Base-by-base conservation (phyloP, 139 green algal species). In the Gonium pectorale region DNA sequence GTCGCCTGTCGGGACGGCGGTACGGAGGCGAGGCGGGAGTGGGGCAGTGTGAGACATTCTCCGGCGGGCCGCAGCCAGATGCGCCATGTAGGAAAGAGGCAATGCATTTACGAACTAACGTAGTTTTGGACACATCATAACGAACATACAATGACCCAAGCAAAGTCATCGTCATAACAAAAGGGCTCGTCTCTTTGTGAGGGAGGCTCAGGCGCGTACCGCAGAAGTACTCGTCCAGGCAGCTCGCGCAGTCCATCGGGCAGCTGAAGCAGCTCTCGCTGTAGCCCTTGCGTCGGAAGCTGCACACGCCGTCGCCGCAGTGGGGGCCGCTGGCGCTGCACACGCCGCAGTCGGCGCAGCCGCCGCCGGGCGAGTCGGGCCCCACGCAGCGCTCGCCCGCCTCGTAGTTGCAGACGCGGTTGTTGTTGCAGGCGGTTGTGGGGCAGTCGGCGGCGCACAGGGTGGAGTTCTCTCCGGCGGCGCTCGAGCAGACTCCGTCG, bases 261-360 rank as follows among this genome's bases (percentile, higher is more conserved):
- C 74, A 81, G 35, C n/a, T 69, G 74, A 26, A 8, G 74, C 74
- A 81, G 19, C 31, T 43, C 56, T 81, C 74, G 35, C 8, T 59
- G 54, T 81, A 81, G 37, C 74, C 74, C 11, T 54, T 68, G 7
- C 27, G 26, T 4, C 31, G 4, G 37, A 38, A 60, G 56, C 27
- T 54, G 74, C 74, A 81, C 74, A 59, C 56, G 56, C 56, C 56
- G 52, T 81, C 74, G 15, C 74, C 74, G 74, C 74, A 81, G 26
- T 56, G 70, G 27, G 38, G 2, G 56, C 56, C 44, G 27, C n/a
- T n/a, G n/a, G n/a, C n/a, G n/a, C 13, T 54, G 70, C 56, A 81
- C 5, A 15, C 33, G 56, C 74, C 56, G 56, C 74, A 81, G 54
- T 81, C 74, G 8, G 56, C 29, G 62, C 74, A 81, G 26, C 74